Base-by-base conservation (phyloP, 106 monocot genomes). In the Chionographis japonica region DNA sequence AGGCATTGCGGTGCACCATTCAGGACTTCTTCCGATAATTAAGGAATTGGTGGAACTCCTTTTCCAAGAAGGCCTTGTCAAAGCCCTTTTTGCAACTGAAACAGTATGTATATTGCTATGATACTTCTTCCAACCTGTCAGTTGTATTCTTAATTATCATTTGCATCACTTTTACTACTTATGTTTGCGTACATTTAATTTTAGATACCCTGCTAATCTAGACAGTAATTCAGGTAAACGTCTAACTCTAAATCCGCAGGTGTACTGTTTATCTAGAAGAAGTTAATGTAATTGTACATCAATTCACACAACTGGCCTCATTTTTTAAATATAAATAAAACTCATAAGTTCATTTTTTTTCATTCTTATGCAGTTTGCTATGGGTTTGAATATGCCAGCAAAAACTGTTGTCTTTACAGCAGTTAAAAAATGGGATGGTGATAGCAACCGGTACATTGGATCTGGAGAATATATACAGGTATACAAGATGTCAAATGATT, bases 401-500 rank as follows among this genome's bases (percentile, higher is more conserved):
- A 97, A 90, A 72, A 97, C 97, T 50, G 97, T 97, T 70, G 89
- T 97, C 12, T 97, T 97, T 75, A 90, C 97, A 61, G 85, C 97
- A 67, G 87, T 97, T 40, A 97, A 80, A 65, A 97, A 97, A 79
- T 97, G 92, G 92, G 97, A 97, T 89, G 97, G 97, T 68, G 97
- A 97, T 72, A 86, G 82, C 64, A 72, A 97, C 70, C 86, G 97
- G 18, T 79, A 73, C 56, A 87, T 97, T 56, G 89, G 84, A 68
- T 92, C 97, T 80, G 97, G 97, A 58, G 97, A 97, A 78, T 97
- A 97, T 62, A 97, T 97, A 58, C 97, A 97, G 97, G 97, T 92
- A 80, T 20, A 52, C 20, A 53, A 4, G 19, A 39, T 12, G 9
- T 6, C 50, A 35, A 16, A 4, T 35, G 16, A 36, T 3, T 58